Evolutionary conservation across 1,284 basidiomycete species (phyloP), one percentile per base, ranked within the genome.

Genomic region (Rhodotorula glutinis): DNA sequence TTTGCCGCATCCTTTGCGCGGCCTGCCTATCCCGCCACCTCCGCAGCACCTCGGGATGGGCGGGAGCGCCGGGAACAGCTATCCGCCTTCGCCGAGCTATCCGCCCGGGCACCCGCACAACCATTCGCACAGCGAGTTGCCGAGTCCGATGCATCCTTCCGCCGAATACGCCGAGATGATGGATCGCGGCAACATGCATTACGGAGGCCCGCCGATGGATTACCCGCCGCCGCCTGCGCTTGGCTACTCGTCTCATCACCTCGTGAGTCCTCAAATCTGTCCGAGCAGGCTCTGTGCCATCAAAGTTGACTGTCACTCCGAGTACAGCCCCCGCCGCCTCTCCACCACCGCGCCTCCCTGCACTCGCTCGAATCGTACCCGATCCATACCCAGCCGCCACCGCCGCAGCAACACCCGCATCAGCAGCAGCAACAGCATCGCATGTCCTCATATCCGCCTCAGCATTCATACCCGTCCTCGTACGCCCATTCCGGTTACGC

Each of bases 141-240:
- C 59, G 10, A 60, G 44, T 14, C 62, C 63, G 25, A 52, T 67
- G 57, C 66, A 61, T 30, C 64, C 63, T 38, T 27, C 57, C n/a
- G 60, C 60, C 46, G 68, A 70, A 21, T 70, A 65, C 51, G 49
- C 57, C 46, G 67, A 65, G 25, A 70, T 70, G 71, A 72, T 72
- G 70, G 62, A 69, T 5, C 68, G 59, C 16, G 29, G 59, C n/a
- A n/a, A 29, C 23, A 30, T 60, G 17, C 59, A 41, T 13, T 64
- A 68, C 52, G 62, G 62, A 21, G 62, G 55, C 13, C 52, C 52
- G 49, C 25, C n/a, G 13, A 51, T 51, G 49, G 49, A 51, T 27
- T 68, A 65, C 40, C 67, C 61, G 8, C 67, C 64, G 21, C 64
- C 63, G 29, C 67, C 67, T 16, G 63, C 64, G 14, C 67, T 69